These are phyloP conservation scores for Fusarium irregulare DNA, from an alignment of 2,329 filamentous ascomycete species.

Conservation along the genomic window DNA sequence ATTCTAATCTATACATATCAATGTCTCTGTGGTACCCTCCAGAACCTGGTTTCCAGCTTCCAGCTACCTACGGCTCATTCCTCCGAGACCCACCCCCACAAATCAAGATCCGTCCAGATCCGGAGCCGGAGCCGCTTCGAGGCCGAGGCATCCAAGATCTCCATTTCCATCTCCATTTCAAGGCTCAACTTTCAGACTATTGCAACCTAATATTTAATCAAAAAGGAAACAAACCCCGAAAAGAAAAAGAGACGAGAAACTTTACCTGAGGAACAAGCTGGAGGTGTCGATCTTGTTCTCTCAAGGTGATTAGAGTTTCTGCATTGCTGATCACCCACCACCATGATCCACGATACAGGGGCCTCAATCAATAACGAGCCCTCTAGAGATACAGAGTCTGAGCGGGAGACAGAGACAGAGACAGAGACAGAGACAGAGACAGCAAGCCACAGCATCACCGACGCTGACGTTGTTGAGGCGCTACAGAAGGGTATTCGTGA, in stretches of 20 bases:
- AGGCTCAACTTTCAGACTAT: constrained; percentile 4
- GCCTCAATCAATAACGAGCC: constrained; percentile 22
- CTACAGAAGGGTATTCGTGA: constrained; percentile 41
- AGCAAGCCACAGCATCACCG: constrained; percentile 39
- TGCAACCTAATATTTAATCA: background rate
- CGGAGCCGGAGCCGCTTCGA: constrained; percentile 36
- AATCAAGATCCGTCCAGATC: constrained; percentile 29
- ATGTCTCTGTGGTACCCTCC: background rate
- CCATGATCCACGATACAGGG: constrained; percentile 35
- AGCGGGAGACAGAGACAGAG: background rate
- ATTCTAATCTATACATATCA: background rate
- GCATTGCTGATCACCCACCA: constrained; percentile 25
- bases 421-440: background rate
- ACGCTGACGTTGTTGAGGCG: constrained; percentile 45
- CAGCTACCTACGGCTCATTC: background rate
- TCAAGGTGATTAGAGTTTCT: constrained; percentile 19
- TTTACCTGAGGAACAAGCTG: constrained; percentile 15
- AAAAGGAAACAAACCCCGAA: background rate
- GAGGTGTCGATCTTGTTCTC: constrained; percentile 13
- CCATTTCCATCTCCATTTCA: constrained; percentile 2
- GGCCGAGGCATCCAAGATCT: constrained; percentile 22
- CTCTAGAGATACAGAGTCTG: constrained; percentile 10
- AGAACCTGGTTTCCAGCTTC: background rate
- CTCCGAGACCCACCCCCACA: constrained; percentile 38
- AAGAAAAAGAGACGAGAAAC: background rate